Percentiles rank a stretch among this genome's conserved stretches.
phyloP scores from a whole-genome alignment of 345 rosid genomes.

The thale cress (Arabidopsis thaliana) region TAIR10.1 NC_003070.9:7424501-7425000 shows the following conservation, averaged over 20 bases:
- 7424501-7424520: neutral
- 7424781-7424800: slow-evolving; percentile 34
- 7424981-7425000: slow-evolving; percentile 28
- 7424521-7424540: neutral
- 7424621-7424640: neutral
- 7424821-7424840: slow-evolving; percentile 29
- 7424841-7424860: neutral
- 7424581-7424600: neutral
- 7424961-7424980: neutral
- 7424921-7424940: neutral
- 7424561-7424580: neutral
- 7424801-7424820: slow-evolving; percentile 15
- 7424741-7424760: slow-evolving; percentile 33
- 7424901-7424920: neutral
- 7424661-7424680: slow-evolving; percentile 20
- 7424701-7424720: slow-evolving; percentile 11
- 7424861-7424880: neutral
- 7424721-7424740: neutral
- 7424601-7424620: neutral
- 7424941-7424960: neutral
- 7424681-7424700: neutral
- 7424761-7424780: slow-evolving; percentile 53
- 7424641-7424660: slow-evolving; percentile 14
- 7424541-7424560: neutral
- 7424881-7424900: slow-evolving; percentile 17